Evolutionary conservation across 306 rosid genomes (phyloP), one percentile per base, ranked within the genome.

Genomic region (Fragaria iinumae): DNA sequence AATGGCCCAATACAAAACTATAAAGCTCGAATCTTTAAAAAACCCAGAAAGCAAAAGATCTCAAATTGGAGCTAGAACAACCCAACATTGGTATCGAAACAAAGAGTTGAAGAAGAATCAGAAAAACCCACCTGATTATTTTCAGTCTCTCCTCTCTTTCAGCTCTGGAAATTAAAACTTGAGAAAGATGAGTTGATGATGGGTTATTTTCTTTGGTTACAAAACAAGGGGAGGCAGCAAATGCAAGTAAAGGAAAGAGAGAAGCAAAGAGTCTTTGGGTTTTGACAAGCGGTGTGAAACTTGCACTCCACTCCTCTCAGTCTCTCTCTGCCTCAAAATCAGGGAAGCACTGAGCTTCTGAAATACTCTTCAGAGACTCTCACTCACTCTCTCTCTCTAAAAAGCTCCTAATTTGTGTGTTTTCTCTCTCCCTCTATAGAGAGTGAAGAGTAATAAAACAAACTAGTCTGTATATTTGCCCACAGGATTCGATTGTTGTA

Each of bases 341-440:
- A 93, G 96, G 88, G 86, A 87, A 89, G 81, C 91, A 87, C 86
- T 82, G 91, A 93, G 92, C 96, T 91, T 93, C 90, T 91, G 90
- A 86, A 85, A 89, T 82, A 89, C 93, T 91, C 82, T 78, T 63
- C 82, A 2, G 60, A 6, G 85, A 7, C 76, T 49, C 73, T 69
- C 47, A 79, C 78, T 25, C 80, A 68, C 86, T 79, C 88, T 27
- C 88, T 78, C 76, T 64, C 77, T 29, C 76, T 66, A 38, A 2
- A 72, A 13, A 39, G 12, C 18, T 43, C 63, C 53, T 11, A 8
- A 6, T 12, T 25, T 34, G 43, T 63, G 44, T 32, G 68, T 11
- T 27, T 11, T 25, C 12, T 60, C 49, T 49, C 73, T 59, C 11
- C 59, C 48, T 41, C 74, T 63, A 25, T 18, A 47, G 1, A 41